Base-by-base conservation (phyloP, 768 basidiomycete species). In the Lyophyllum shimeji region DNA sequence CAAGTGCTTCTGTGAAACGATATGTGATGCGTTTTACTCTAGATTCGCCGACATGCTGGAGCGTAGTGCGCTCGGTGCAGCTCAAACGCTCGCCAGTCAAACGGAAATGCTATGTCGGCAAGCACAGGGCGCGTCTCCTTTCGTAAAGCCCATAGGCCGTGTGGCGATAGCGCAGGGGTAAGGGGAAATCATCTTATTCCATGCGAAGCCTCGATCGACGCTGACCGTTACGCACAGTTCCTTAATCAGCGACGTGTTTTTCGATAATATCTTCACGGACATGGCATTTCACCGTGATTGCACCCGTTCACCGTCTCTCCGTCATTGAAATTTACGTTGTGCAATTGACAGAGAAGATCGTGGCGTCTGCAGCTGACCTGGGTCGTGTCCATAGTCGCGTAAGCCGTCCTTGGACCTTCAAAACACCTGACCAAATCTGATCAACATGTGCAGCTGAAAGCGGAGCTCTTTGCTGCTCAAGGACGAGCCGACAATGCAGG, bases 231-330 rank as follows among this genome's bases (percentile, higher is more conserved):
- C 15, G 25, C 23, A 24, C 40, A 76, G 76, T 49, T 71, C 73
- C 27, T 63, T 77, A 27, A 53, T 77, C 24, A 70, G 66, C 56
- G 75, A 76, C 58, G 66, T 77, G 15, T 69, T 76, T 53, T 78
- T 76, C 58, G 75, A 77, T 58, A 75, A 77, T 56, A 68, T 76
- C 23, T 74, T 74, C 60, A 71, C 76, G 7, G 77, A 80, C 63
- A 63, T 72, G 61, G 69, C 68, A 31, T 76, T 77, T 63, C 74
- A 77, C 55, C 68, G 77, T 79, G 58, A 61, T 55, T 60, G 56
- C 46, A 34, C 18, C 57, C 40, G 50, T 37, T 34, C 8, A 8
- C 21, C 42, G 17, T 21, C 48, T 23, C 24, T 39, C 29, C 52
- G 15, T 44, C 52, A 44, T 44, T 17, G 21, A 29, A n/a, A 39